Conservation (phyloP, 208 protist species). For the Spongospora subterranea region DNA sequence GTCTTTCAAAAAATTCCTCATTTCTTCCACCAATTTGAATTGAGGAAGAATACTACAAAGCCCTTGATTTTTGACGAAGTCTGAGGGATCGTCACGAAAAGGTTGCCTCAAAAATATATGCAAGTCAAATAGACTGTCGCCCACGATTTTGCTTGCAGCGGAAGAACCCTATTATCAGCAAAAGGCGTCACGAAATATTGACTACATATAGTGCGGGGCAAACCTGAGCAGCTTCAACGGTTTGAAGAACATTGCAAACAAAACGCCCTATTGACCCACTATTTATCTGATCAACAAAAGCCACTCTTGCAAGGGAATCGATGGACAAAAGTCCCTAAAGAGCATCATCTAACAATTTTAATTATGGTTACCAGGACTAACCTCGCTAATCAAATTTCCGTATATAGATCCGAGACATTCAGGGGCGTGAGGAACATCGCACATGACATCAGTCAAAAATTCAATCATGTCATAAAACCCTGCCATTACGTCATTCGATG, state of each 20-base stretch:
- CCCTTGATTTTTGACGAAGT: background rate
- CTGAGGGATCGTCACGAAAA: background rate
- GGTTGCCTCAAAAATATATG: background rate
- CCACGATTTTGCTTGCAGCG: background rate
- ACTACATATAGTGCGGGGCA: background rate
- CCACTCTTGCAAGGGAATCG: background rate
- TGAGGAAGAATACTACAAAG: background rate
- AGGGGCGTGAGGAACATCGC: background rate
- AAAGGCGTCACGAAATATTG: background rate
- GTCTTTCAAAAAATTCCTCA: background rate
- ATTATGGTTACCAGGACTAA: background rate
- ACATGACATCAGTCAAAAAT: constrained; percentile 17
- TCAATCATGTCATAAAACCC: constrained; percentile 15
- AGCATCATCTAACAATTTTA: background rate
- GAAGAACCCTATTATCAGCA: background rate
- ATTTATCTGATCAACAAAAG: constrained; percentile 24
- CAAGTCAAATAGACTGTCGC: constrained; percentile 3
- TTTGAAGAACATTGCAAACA: background rate
- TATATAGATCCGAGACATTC: constrained; percentile 5
- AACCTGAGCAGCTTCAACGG: background rate
- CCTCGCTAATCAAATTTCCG: background rate
- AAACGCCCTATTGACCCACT: background rate
- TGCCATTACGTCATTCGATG: background rate
- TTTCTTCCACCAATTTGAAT: background rate
- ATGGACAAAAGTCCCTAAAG: background rate